phyloP scores from a whole-genome alignment of 2,329 filamentous ascomycete species.

The Trichoderma sp. region DNA sequence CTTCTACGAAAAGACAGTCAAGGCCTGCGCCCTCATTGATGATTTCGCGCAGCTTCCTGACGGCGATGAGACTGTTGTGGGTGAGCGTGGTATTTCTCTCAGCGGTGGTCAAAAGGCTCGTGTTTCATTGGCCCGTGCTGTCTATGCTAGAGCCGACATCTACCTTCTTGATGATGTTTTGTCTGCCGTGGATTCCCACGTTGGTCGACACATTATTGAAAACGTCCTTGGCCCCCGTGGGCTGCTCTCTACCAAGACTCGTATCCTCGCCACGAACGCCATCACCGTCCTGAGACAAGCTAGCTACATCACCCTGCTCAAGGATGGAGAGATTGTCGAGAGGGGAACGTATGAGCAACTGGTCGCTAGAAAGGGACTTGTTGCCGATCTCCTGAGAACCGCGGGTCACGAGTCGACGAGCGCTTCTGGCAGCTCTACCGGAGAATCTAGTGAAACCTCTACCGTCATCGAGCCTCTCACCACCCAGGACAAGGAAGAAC shows the following conservation, averaged over 20 bases:
- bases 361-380: constrained; percentile 89
- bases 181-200: constrained; percentile 97
- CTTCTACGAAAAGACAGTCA: constrained; percentile 91
- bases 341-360: constrained; percentile 88
- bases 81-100: constrained; percentile 92
- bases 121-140: constrained; percentile 85
- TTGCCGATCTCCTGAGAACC: constrained; percentile 80
- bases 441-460: constrained; percentile 55
- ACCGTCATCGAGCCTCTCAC: constrained; percentile 56
- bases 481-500: constrained; percentile 63
- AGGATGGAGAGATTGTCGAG: constrained; percentile 81
- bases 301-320: constrained; percentile 82
- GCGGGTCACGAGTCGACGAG: constrained; percentile 60
- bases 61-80: constrained; percentile 94
- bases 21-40: constrained; percentile 85
- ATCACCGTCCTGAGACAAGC: constrained; percentile 89
- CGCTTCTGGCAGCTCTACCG: constrained; percentile 51
- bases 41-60: constrained; percentile 93
- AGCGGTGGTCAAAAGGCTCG: constrained; percentile 96
- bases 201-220: constrained; percentile 91
- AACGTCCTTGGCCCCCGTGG: constrained; percentile 87
- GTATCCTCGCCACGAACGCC: constrained; percentile 91
- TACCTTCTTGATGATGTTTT: constrained; percentile 93
- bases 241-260: constrained; percentile 80
- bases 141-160: constrained; percentile 95